phyloP scores from a whole-genome alignment of 2,329 filamentous ascomycete species.

The Periconia macrospinosa region DNA sequence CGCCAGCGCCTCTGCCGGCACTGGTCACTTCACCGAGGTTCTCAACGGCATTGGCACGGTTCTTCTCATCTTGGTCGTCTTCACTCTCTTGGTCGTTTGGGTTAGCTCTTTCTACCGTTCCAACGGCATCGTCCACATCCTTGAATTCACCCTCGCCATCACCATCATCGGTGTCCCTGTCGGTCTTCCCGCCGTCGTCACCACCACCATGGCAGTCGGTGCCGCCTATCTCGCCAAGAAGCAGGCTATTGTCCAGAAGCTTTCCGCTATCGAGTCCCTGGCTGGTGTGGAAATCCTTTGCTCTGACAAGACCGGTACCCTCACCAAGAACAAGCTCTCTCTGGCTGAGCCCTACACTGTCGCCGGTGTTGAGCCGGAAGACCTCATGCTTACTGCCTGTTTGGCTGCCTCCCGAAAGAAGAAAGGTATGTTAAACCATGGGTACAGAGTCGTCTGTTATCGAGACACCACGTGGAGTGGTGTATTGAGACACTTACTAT shows the following conservation, averaged over 20 bases:
- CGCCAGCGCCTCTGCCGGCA: constrained; percentile 71
- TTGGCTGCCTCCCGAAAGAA: constrained; percentile 89
- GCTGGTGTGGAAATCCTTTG: constrained; percentile 92
- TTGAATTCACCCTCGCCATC: constrained; percentile 83
- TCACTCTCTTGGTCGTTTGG: constrained; percentile 83
- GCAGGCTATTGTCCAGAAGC: constrained; percentile 90
- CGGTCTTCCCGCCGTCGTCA: constrained; percentile 90
- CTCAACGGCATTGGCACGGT: constrained; percentile 84
- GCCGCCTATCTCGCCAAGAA: constrained; percentile 90
- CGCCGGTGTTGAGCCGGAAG: constrained; percentile 78
- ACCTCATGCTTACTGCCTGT: constrained; percentile 90
- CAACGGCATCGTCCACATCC: constrained; percentile 75
- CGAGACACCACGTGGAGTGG: no score
- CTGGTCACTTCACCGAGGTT: constrained; percentile 89
- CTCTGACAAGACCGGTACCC: constrained; percentile 90
- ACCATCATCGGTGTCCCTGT: constrained; percentile 92
- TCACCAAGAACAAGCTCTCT: constrained; percentile 93
- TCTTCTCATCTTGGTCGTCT: constrained; percentile 76
- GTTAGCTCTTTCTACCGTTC: constrained; percentile 85
- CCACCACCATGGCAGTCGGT: constrained; percentile 93
- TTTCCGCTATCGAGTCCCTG: constrained; percentile 87
- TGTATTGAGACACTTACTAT: no score
- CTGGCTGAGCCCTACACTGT: constrained; percentile 83
- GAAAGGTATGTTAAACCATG: constrained; percentile 62
- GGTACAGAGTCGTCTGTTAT: no score